Evolutionary conservation across 1,284 basidiomycete genomes (phyloP).

Genomic region (Ustilago bromivora): DNA sequence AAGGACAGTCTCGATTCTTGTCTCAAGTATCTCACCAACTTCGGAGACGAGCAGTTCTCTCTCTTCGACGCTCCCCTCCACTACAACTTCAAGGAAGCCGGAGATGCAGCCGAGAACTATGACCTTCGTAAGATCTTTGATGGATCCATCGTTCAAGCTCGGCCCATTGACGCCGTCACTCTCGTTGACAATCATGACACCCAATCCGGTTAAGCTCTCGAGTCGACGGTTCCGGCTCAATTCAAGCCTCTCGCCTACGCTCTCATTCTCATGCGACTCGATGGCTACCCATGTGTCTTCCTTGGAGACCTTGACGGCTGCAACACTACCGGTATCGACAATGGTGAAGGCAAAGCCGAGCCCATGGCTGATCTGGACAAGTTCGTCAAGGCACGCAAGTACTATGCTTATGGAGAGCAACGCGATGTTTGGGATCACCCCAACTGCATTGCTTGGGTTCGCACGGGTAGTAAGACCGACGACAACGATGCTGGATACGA

Average conservation of each 20-base stretch:
- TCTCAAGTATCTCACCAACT: conserved; percentile 68
- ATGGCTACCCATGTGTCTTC: conserved; percentile 94
- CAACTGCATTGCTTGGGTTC: conserved; percentile 57
- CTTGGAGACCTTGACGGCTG: conserved; percentile 84
- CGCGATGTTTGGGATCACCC: conserved; percentile 68
- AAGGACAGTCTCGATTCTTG: conserved; percentile 53
- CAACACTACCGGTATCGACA: conserved; percentile 50
- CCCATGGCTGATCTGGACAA: conserved; percentile 69
- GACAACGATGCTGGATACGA: conserved; percentile 43
- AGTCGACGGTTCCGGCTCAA: conserved; percentile 73
- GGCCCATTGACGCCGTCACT: conserved; percentile 75
- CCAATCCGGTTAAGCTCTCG: conserved; percentile 71
- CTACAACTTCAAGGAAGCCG: conserved; percentile 75
- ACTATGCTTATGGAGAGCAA: conserved; percentile 74
- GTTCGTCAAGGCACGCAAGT: conserved; percentile 73
- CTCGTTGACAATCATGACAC: conserved; percentile 75
- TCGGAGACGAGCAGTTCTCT: conserved; percentile 73
- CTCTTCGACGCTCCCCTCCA: conserved; percentile 75
- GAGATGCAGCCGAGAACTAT: conserved; percentile 72
- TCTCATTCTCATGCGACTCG: conserved; percentile 82
- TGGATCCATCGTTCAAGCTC: conserved; percentile 73
- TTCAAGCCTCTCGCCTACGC: conserved; percentile 81
- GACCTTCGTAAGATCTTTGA: conserved; percentile 75
- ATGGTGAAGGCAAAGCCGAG: conserved; percentile 70
- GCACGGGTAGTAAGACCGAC: conserved; percentile 36